Evolutionary conservation across 306 rosid genomes (phyloP).

Genomic region (Begonia peltatifolia): DNA sequence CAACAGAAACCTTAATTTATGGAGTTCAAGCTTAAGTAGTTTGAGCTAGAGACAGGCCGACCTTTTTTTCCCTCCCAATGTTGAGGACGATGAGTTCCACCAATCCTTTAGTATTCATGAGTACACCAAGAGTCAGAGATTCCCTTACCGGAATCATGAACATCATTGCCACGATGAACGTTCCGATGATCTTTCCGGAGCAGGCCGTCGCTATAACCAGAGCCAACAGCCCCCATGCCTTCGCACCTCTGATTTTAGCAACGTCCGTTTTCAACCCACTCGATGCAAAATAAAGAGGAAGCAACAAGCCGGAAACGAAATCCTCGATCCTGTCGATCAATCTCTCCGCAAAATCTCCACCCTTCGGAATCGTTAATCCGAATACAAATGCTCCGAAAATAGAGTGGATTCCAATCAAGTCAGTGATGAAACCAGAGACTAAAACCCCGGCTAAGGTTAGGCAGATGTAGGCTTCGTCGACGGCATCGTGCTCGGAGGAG

Average conservation of each 20-base stretch:
- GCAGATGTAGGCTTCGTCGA: constrained; percentile 48
- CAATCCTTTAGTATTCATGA: constrained; percentile 93
- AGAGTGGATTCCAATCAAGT: constrained; percentile 68
- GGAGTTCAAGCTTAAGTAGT: not conserved
- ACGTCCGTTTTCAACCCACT: constrained; percentile 84
- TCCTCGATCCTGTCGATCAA: constrained; percentile 68
- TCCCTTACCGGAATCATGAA: constrained; percentile 56
- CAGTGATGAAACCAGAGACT: constrained; percentile 63
- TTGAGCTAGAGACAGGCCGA: constrained; percentile 1
- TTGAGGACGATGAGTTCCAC: constrained; percentile 93
- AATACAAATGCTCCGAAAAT: constrained; percentile 79
- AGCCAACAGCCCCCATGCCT: constrained; percentile 59
- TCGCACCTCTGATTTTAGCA: constrained; percentile 36
- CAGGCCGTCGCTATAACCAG: constrained; percentile 59
- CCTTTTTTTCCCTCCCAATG: constrained; percentile 91
- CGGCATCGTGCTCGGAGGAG: constrained; percentile 24
- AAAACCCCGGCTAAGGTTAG: constrained; percentile 49
- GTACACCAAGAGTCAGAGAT: constrained; percentile 57
- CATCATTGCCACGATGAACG: constrained; percentile 51
- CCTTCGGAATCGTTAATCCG: constrained; percentile 67
- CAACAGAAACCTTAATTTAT: not conserved
- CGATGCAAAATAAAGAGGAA: constrained; percentile 73
- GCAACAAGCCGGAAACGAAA: constrained; percentile 60
- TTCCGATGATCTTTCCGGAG: constrained; percentile 68
- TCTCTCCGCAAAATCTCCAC: constrained; percentile 35